phyloP scores from a whole-genome alignment of 371 early-diverging fungal genomes.

The Lichtheimia corymbifera region DNA sequence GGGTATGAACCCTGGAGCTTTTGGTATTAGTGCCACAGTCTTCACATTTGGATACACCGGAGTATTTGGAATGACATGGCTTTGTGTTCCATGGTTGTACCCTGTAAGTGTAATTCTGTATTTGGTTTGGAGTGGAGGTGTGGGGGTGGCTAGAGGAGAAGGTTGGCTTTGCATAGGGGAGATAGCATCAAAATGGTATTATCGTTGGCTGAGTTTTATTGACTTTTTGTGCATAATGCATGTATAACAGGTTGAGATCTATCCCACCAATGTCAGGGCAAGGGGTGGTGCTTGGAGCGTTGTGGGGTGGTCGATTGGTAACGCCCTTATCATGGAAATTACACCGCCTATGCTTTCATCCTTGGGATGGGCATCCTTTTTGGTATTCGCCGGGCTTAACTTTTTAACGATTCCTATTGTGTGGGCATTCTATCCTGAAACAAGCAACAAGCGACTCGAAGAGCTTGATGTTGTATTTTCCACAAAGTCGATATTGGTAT shows the following conservation, averaged over 20 bases:
- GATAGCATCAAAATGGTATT: background rate
- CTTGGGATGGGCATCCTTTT: slow-evolving; percentile 28
- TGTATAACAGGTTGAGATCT: slow-evolving; percentile 24
- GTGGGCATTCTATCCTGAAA: slow-evolving; percentile 33
- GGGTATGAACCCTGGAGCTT: slow-evolving; percentile 19
- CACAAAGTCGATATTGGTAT: slow-evolving; percentile 33
- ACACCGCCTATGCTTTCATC: slow-evolving; percentile 22
- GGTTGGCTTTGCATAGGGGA: slow-evolving; percentile 55
- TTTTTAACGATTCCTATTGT: slow-evolving; percentile 37
- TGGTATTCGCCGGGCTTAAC: slow-evolving; percentile 38
- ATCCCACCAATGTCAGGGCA: slow-evolving; percentile 35
- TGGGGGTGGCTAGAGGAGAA: no score
- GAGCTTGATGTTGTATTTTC: slow-evolving; percentile 40
- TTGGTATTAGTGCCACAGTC: slow-evolving; percentile 36
- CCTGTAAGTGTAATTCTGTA: slow-evolving; percentile 17
- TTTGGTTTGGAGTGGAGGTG: no score
- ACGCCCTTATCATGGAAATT: slow-evolving; percentile 40
- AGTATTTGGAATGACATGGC: slow-evolving; percentile 44
- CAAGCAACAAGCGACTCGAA: slow-evolving; percentile 36
- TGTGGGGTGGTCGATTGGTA: slow-evolving; percentile 43
- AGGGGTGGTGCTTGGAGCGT: slow-evolving; percentile 46
- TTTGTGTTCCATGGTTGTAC: slow-evolving; percentile 40
- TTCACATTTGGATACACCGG: slow-evolving; percentile 40
- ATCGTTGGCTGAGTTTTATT: no score
- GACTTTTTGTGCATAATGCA: background rate